Percentiles rank a stretch among this genome's conserved stretches.
phyloP scores from a whole-genome alignment of 2,329 filamentous ascomycete genomes.

The Cladosporium sp. region DNA sequence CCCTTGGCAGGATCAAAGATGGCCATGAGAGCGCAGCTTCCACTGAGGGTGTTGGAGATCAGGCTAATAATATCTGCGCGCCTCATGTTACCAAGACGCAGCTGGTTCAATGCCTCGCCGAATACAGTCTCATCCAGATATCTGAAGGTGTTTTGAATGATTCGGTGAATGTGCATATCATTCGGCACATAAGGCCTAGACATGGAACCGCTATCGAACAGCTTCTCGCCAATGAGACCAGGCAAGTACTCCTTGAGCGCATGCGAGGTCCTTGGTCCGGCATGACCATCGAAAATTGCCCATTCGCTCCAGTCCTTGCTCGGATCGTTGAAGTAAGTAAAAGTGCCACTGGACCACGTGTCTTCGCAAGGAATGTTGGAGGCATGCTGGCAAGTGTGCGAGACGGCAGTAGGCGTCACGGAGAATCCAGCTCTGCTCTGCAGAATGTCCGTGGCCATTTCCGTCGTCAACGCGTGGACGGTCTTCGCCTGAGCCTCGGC shows the following conservation, averaged over 20 bases:
- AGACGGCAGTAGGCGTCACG: slow-evolving; percentile 21
- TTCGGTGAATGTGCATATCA: slow-evolving; percentile 29
- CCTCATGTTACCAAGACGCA: slow-evolving; percentile 4
- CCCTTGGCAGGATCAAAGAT: slow-evolving; percentile 53
- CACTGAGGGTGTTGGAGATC: slow-evolving; percentile 3
- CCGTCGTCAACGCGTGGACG: slow-evolving; percentile 20
- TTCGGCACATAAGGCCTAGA: slow-evolving; percentile 20
- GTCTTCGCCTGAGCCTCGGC: slow-evolving; percentile 18
- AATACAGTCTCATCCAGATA: slow-evolving; percentile 36
- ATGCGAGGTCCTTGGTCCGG: slow-evolving; percentile 27
- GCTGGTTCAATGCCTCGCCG: slow-evolving; percentile 7
- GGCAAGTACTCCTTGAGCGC: slow-evolving; percentile 24
- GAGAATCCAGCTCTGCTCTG: slow-evolving; percentile 19
- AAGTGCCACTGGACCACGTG: slow-evolving; percentile 20
- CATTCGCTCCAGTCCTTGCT: slow-evolving; percentile 29
- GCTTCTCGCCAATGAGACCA: slow-evolving; percentile 18
- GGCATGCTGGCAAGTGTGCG: slow-evolving; percentile 23
- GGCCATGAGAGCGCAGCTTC: slow-evolving; percentile 55
- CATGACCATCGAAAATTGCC: slow-evolving; percentile 41
- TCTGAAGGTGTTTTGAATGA: slow-evolving; percentile 38
- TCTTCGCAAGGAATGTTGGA: slow-evolving; percentile 31
- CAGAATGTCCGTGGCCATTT: slow-evolving; percentile 21
- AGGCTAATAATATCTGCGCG: slow-evolving; percentile 11
- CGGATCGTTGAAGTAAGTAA: slow-evolving; percentile 19
- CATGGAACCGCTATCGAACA: slow-evolving; percentile 21